Conservation (phyloP, 208 protist genomes). For the Naegleria lovaniensis region DNA sequence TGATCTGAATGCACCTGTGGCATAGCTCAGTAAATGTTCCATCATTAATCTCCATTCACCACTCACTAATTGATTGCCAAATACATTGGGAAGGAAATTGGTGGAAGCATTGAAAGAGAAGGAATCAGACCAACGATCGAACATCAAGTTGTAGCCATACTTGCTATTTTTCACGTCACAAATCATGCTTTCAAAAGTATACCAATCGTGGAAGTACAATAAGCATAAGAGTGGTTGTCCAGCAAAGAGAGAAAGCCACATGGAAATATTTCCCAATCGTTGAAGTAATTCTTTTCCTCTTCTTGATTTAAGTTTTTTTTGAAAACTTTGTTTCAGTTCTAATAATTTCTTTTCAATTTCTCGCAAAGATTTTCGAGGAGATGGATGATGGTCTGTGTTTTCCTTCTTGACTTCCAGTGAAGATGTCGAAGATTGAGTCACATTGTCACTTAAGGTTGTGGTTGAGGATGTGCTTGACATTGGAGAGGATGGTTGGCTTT, state of each 20-base stretch:
- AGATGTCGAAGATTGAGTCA: no score
- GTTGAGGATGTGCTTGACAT: neutral
- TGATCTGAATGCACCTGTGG: neutral
- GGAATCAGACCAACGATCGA: neutral
- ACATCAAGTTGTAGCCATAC: neutral
- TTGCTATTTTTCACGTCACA: conserved; percentile 4
- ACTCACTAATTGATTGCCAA: neutral
- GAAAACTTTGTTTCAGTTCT: neutral
- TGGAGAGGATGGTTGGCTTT: neutral
- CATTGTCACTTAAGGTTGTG: no score
- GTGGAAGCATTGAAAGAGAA: neutral
- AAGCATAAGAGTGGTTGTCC: conserved; percentile 13
- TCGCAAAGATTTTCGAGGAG: neutral
- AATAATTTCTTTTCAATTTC: neutral
- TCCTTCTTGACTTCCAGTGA: no score
- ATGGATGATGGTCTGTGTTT: no score
- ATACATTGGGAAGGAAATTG: neutral
- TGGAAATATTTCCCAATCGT: conserved; percentile 1
- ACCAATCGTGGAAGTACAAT: neutral
- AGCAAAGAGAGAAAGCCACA: conserved; percentile 14
- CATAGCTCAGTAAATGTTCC: neutral
- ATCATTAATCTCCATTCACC: neutral
- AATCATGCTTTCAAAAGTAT: neutral
- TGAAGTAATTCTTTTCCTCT: neutral
- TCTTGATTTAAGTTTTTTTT: neutral